A percentile compares a stretch with the other conserved stretches of the same genome.
Conservation (phyloP, 495 filamentous ascomycete species). For the Aspergillus cristatus region DNA sequence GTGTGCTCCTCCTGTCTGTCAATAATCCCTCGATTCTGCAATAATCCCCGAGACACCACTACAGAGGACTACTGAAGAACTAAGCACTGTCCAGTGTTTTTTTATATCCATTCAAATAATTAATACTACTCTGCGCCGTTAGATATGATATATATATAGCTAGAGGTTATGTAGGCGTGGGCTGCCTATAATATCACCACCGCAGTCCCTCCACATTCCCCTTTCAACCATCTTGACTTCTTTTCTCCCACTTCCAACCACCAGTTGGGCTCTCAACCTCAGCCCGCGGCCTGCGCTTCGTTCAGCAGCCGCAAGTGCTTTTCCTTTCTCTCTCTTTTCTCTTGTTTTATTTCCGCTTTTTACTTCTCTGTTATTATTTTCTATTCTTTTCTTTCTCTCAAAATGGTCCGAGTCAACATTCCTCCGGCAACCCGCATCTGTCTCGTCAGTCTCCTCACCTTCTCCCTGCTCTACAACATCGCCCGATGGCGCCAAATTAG, state of each 20-base stretch:
- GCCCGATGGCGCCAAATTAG: slow-evolving; percentile 48
- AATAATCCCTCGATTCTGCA: no score
- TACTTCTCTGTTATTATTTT: background rate
- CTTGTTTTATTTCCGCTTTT: background rate
- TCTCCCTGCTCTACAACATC: slow-evolving; percentile 74
- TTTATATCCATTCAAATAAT: no score
- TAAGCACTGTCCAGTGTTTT: no score
- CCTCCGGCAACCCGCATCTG: slow-evolving; percentile 81
- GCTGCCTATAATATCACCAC: no score
- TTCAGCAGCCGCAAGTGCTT: slow-evolving; percentile 20
- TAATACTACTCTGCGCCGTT: no score
- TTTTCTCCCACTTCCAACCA: slow-evolving; percentile 8
- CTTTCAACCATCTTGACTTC: slow-evolving; percentile 2
- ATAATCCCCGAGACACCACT: no score
- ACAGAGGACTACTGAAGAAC: no score
- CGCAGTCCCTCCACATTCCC: background rate
- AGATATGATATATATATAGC: no score
- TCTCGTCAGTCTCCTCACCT: slow-evolving; percentile 60
- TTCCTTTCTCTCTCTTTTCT: background rate
- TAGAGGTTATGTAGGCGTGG: no score
- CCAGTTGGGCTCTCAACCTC: slow-evolving; percentile 8
- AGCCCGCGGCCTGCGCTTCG: slow-evolving; percentile 21
- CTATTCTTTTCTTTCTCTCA: slow-evolving; percentile 8
- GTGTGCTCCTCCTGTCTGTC: no score
- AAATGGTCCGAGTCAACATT: slow-evolving; percentile 82